Base-by-base conservation (phyloP, 2,329 filamentous ascomycete genomes). In the Ophiostoma himal-ulmi region DNA sequence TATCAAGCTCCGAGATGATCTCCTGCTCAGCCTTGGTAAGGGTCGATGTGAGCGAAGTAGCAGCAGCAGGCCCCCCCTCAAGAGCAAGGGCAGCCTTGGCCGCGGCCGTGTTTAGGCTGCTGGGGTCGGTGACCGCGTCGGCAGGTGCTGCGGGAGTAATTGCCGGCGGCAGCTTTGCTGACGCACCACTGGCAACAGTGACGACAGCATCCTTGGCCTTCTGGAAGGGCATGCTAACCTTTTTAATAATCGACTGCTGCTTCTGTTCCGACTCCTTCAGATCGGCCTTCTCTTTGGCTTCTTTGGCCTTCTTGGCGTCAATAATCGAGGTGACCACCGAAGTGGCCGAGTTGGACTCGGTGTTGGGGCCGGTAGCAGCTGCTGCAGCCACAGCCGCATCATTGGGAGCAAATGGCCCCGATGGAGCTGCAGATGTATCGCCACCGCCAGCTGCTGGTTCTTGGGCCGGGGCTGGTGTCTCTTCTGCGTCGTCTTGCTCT, bases 1-100 rank as follows among this genome's bases (percentile, higher is more conserved):
- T 85, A 76, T 97, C 93, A 1, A 99, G 85, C 73, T 94, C 91
- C 0, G 80, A 78, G 7, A 95, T 82, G 73, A 93, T 78, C 3
- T 78, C 77, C 1, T 77, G 67, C 41, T 69, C 73, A 3, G 70
- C 34, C 60, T 22, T 17, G 7, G 52, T 36, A 1, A 69, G 54
- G 1, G 54, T 3, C 17, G 54, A 64, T 5, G 44, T 14, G 2
- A 65, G 54, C 11, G 54, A 22, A 1, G 41, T 62, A 22, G 66
- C 68, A 8, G 48, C 48, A 3, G 37, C 14, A 11, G 22, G 60
- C 14, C 67, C 71, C 11, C 67, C 69, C 22, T 70, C 48, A 13
- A 62, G 57, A 30, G 60, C 66, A 7, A 71, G 57, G 6, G 66
- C 68, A 2, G 70, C 70, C 36, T 70, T 71, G 34, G 70, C 70